Base-by-base conservation (phyloP, 495 filamentous ascomycete species). In the Baudoinia panamericana region DNA sequence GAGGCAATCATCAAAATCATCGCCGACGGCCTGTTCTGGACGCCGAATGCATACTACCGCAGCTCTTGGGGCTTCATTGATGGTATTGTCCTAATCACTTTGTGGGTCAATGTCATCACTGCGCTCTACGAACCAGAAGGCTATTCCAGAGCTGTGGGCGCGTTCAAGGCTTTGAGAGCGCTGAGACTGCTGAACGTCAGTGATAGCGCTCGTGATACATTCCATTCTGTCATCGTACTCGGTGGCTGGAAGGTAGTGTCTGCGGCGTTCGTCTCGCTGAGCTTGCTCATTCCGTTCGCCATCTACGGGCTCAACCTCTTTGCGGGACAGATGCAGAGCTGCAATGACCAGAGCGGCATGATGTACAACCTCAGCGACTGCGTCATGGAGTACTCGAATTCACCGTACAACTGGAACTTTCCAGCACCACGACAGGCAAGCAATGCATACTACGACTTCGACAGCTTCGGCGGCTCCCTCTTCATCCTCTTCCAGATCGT, bases 401-500 rank as follows among this genome's bases (percentile, higher is more conserved):
- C 70, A 2, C 90, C 86, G 10, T 93, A 68, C 50, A 63, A 80
- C 24, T 99, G 90, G 90, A 57, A 73, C 5, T 67, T 96, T 34
- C 66, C 92, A 5, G 79, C 86, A 7, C 90, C 90, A 7, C 74
- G 92, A 36, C 71, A 75, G 29, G 83, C 75, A 5, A 52, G 71
- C 0, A 99, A 95, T 52, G 73, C 79, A 0, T 94, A 73, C 55
- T 96, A 81, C 59, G 79, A 79, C 61, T 99, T 99, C 56, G 90
- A 99, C 55, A 79, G 86, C 56, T 99, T 99, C 52, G 84, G 81
- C 17, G 71, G 81, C 35, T 82, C 88, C 3, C 67, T 95, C 22
- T 96, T 93, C 64, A 90, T 93, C 40, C 79, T 99, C 36, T 99
- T 99, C 66, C 87, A 96, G 57, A 94, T 99, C 62, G 92, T 99